Conservation (phyloP, 257 asterid species). For the Solanum chmielewskii region DNA sequence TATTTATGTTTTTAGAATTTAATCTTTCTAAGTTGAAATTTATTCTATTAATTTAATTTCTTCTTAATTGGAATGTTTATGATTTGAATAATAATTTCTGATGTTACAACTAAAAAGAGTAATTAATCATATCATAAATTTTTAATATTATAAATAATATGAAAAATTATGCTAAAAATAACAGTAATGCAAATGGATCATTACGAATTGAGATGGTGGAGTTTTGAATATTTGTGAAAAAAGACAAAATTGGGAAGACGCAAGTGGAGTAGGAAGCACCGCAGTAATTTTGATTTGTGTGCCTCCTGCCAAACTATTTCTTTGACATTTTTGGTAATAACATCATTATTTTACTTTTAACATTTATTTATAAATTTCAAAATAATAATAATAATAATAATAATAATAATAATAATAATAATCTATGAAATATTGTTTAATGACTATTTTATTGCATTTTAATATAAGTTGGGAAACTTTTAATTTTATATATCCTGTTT, state of each 20-base stretch:
- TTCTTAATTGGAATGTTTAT: not conserved
- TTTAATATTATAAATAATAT: too few relatives aligned
- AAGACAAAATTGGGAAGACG: not conserved
- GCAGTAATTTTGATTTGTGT: not conserved
- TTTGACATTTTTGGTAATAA: not conserved
- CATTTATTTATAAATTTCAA: not conserved
- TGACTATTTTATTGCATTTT: not conserved
- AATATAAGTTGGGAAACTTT: not conserved
- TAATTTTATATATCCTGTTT: not conserved
- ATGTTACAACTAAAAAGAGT: too few relatives aligned
- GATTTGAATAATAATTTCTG: not conserved
- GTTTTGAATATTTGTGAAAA: not conserved
- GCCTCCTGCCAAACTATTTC: not conserved
- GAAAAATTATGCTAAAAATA: too few relatives aligned
- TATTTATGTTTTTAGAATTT: too few relatives aligned
- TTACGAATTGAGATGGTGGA: not conserved
- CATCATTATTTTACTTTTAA: not conserved
- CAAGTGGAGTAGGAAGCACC: not conserved
- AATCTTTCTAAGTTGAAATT: too few relatives aligned
- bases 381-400: too few relatives aligned
- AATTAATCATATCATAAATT: too few relatives aligned
- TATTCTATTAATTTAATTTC: too few relatives aligned
- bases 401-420: too few relatives aligned
- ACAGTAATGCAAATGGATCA: not conserved
- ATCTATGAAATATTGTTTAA: not conserved